These are phyloP conservation scores for Lasiosphaeriaceae sp. DNA, from an alignment of 495 filamentous ascomycete species.

Conservation along the genomic window DNA sequence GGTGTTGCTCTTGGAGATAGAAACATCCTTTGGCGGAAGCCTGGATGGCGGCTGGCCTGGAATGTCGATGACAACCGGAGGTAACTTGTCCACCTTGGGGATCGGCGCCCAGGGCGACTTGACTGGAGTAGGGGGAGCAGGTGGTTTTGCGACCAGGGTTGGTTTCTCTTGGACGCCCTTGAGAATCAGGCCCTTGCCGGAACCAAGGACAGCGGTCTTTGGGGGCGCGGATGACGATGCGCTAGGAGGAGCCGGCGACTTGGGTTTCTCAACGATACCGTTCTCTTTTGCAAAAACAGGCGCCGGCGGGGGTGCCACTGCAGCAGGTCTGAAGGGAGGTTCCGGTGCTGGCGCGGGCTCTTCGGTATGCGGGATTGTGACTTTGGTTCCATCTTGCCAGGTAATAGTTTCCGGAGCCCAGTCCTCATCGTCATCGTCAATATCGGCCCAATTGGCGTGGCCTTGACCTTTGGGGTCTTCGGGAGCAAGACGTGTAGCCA, in stretches of 20 bases:
- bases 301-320: neutral
- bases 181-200: conserved; percentile 54
- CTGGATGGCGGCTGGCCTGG: conserved; percentile 24
- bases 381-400: conserved; percentile 97
- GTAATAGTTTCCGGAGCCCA: conserved; percentile 96
- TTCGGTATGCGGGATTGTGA: conserved; percentile 65
- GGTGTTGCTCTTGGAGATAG: conserved; percentile 26
- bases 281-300: conserved; percentile 17
- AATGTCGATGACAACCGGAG: conserved; percentile 58
- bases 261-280: conserved; percentile 30
- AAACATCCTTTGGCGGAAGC: conserved; percentile 27
- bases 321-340: conserved; percentile 25
- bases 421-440: conserved; percentile 97
- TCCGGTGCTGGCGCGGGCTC: conserved; percentile 37
- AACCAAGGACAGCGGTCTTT: conserved; percentile 39
- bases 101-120: conserved; percentile 91
- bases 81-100: conserved; percentile 76
- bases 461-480: conserved; percentile 65
- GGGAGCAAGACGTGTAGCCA: conserved; percentile 83
- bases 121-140: conserved; percentile 62
- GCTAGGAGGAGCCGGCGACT: conserved; percentile 35
- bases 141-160: conserved; percentile 73
- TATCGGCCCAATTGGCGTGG: conserved; percentile 94
- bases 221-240: conserved; percentile 23
- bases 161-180: conserved; percentile 70